Evolutionary conservation across 2,329 filamentous ascomycete genomes (phyloP).

Genomic region (Diaporthe sp.): DNA sequence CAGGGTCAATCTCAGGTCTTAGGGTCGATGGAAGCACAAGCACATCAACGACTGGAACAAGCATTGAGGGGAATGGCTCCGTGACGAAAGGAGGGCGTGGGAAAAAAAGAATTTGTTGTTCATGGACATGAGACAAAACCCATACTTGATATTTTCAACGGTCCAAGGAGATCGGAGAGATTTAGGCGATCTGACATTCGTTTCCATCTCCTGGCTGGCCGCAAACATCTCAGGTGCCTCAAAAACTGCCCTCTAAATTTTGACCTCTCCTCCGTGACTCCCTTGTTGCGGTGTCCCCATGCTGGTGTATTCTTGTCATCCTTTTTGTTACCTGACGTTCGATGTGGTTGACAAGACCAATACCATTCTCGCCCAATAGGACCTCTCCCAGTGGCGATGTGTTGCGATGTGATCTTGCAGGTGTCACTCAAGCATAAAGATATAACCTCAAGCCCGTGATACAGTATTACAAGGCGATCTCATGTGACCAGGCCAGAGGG

Average conservation of each 20-base stretch:
- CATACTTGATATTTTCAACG: not conserved
- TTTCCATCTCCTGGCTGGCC: not conserved
- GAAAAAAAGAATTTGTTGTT: too few relatives aligned
- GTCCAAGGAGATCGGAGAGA: not conserved
- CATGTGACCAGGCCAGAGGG: not conserved
- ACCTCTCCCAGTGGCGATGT: not conserved
- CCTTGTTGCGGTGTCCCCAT: not conserved
- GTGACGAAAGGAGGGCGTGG: not conserved
- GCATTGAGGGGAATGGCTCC: too few relatives aligned
- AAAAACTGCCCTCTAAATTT: not conserved
- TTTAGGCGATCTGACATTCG: not conserved
- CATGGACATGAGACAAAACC: not conserved
- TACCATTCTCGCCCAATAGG: not conserved
- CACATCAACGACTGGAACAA: not conserved
- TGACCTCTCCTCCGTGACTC: too few relatives aligned
- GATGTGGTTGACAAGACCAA: not conserved
- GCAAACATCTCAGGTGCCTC: not conserved
- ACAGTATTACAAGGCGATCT: not conserved
- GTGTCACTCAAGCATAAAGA: not conserved
- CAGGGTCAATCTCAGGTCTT: not conserved
- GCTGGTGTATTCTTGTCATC: not conserved
- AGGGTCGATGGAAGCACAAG: not conserved
- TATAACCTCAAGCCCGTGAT: not conserved
- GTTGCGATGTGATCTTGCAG: not conserved
- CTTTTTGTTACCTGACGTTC: not conserved